Evolutionary conservation across 2,329 filamentous ascomycete genomes (phyloP).

Genomic region (Zymoseptoria passerinii): DNA sequence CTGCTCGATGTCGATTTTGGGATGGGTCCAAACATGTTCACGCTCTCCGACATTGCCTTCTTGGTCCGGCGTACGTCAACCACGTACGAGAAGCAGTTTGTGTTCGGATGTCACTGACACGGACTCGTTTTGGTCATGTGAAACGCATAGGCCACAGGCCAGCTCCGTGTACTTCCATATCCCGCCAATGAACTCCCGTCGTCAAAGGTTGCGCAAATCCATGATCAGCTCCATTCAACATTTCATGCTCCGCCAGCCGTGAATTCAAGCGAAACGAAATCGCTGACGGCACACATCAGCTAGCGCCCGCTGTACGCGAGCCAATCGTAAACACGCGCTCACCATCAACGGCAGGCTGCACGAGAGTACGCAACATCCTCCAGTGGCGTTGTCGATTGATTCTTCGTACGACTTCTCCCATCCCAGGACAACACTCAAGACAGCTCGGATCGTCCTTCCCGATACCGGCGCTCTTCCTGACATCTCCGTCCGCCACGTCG

Average conservation of each 20-base stretch:
- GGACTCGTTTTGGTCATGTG: no score
- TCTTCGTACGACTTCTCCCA: background rate
- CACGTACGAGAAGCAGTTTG: no score
- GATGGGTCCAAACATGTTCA: no score
- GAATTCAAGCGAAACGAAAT: background rate
- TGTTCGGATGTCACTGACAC: no score
- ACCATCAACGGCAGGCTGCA: background rate
- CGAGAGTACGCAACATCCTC: background rate
- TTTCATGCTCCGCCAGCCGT: background rate
- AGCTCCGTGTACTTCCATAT: no score
- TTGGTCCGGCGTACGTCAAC: no score
- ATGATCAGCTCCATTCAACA: background rate
- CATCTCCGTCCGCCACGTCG: background rate
- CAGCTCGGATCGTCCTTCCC: background rate
- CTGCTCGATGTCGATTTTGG: background rate
- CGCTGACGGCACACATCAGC: background rate
- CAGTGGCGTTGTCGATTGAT: background rate
- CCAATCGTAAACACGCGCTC: background rate
- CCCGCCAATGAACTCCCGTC: no score
- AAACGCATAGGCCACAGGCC: no score
- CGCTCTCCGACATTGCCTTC: no score
- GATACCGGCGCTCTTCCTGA: background rate
- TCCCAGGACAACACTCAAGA: background rate
- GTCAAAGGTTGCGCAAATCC: no score
- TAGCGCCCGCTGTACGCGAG: background rate